Percentiles rank a stretch among this genome's conserved stretches.
Conservation (phyloP, 768 basidiomycete species). For the Agrocybe pediades region DNA sequence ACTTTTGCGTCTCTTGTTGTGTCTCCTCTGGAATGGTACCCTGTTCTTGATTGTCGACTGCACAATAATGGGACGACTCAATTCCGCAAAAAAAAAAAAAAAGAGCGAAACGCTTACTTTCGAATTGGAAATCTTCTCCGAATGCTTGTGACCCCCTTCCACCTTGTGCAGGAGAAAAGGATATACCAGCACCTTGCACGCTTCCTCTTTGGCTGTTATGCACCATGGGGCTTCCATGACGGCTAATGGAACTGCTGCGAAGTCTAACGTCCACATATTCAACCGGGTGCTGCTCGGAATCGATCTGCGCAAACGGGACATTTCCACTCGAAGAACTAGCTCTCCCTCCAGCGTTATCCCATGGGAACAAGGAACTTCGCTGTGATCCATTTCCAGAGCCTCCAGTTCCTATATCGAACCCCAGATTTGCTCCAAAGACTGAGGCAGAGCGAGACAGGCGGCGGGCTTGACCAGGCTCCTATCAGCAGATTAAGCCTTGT, state of each 20-base stretch:
- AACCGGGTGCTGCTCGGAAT: constrained; percentile 48
- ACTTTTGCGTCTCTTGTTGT: constrained; percentile 49
- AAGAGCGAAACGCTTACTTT: too few species aligned
- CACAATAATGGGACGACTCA: too few species aligned
- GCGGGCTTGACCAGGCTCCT: constrained; percentile 90
- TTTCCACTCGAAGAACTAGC: constrained; percentile 58
- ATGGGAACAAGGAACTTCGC: constrained; percentile 74
- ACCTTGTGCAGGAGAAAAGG: constrained; percentile 56
- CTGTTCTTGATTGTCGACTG: constrained; percentile 14
- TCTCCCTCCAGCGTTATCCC: constrained; percentile 72
- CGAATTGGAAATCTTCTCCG: constrained; percentile 68
- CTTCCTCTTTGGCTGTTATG: constrained; percentile 46
- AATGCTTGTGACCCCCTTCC: constrained; percentile 41
- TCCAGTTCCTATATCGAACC: constrained; percentile 40
- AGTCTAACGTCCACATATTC: constrained; percentile 55
- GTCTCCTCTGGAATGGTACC: constrained; percentile 16
- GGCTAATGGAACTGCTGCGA: constrained; percentile 56
- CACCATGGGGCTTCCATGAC: constrained; percentile 58
- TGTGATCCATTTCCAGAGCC: constrained; percentile 55
- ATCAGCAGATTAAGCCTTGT: neutral
- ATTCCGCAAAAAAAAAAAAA: too few species aligned
- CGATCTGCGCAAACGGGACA: constrained; percentile 30
- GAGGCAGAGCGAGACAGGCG: constrained; percentile 62
- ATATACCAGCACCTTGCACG: constrained; percentile 33
- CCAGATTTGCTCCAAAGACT: constrained; percentile 48